A percentile compares a stretch with the other conserved stretches of the same genome.
phyloP scores from a whole-genome alignment of 2,329 filamentous ascomycete genomes.

The Fusarium napiforme region DNA sequence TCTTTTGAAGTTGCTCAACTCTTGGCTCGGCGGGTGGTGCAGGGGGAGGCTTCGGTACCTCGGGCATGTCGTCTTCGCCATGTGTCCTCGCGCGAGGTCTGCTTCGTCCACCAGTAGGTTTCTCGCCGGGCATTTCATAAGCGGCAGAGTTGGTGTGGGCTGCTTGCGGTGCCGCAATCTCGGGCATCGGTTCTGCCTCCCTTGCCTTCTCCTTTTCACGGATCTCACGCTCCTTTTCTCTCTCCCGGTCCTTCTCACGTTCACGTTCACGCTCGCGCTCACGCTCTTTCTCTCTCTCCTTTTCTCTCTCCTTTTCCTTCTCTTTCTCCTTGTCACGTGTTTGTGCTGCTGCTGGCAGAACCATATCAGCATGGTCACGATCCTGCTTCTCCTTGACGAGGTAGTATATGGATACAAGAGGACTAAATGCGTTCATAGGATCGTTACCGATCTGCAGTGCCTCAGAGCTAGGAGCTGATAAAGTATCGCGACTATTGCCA shows the following conservation, averaged over 20 bases:
- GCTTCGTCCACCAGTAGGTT: constrained; percentile 82
- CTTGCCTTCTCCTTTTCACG: constrained; percentile 48
- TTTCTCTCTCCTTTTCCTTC: constrained; percentile 45
- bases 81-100: constrained; percentile 90
- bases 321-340: constrained; percentile 50
- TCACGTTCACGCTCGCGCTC: constrained; percentile 43
- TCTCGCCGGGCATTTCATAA: constrained; percentile 91
- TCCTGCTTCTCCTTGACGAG: constrained; percentile 95
- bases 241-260: constrained; percentile 26
- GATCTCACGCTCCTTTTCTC: constrained; percentile 32
- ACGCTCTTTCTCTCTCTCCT: constrained; percentile 42
- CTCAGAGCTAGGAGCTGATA: constrained; percentile 86
- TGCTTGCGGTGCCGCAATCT: constrained; percentile 82
- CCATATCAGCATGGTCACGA: constrained; percentile 67
- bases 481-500: constrained; percentile 85
- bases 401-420: constrained; percentile 93
- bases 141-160: constrained; percentile 87
- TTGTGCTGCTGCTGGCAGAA: constrained; percentile 59
- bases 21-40: constrained; percentile 63
- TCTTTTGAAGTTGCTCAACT: constrained; percentile 73
- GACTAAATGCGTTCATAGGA: constrained; percentile 92
- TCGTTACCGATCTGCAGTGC: constrained; percentile 84
- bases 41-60: constrained; percentile 55
- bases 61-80: constrained; percentile 89
- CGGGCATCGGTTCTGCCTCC: constrained; percentile 68